Percentiles rank a stretch among this genome's conserved stretches.
Conservation (phyloP, 768 basidiomycete genomes). For the Arthromyces matolae region DNA sequence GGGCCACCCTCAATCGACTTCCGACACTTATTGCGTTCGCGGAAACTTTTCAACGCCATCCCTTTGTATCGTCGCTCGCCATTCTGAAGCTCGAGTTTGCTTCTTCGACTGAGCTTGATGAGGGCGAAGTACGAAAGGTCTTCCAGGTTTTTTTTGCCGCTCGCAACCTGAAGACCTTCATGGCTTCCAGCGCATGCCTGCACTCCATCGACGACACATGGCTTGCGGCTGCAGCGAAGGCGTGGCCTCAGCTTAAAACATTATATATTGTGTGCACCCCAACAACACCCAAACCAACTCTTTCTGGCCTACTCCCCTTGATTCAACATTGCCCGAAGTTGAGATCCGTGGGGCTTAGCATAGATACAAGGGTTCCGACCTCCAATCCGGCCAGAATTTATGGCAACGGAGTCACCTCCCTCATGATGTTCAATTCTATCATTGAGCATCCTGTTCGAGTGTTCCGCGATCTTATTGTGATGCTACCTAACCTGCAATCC, state of each 20-base stretch:
- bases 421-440: too few relatives aligned
- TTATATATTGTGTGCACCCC: neutral
- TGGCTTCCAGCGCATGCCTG: neutral
- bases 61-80: neutral
- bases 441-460: too few relatives aligned
- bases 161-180: neutral
- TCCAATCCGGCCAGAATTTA: too few relatives aligned
- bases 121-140: neutral
- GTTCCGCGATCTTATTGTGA: too few relatives aligned
- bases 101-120: neutral
- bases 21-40: neutral
- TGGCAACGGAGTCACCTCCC: too few relatives aligned
- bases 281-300: neutral
- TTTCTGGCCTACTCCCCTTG: neutral
- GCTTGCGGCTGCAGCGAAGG: neutral
- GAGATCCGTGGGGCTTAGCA: too few relatives aligned
- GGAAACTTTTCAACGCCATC: neutral
- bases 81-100: neutral
- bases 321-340: neutral
- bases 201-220: neutral
- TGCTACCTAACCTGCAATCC: too few relatives aligned
- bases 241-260: neutral
- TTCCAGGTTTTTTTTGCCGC: neutral
- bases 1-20: neutral
- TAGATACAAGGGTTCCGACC: too few relatives aligned